A percentile compares a stretch with the other conserved stretches of the same genome.
Evolutionary conservation across 768 basidiomycete genomes (phyloP).

Genomic region (Mycena vulgaris): DNA sequence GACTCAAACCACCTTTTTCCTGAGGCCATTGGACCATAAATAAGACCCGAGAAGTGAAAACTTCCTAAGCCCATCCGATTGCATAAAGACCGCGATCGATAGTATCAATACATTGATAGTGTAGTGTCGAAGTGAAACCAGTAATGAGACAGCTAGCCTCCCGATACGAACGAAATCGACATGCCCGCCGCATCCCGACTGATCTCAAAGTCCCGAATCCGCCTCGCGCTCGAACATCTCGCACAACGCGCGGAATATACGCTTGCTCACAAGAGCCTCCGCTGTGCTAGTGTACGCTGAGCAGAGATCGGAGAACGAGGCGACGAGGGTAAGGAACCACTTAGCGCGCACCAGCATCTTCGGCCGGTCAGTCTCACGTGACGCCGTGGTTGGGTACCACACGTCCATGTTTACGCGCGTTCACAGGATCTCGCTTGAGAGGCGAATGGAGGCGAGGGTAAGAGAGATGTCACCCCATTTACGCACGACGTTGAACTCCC

Average conservation of each 20-base stretch:
- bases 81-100: too few species aligned
- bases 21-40: too few species aligned
- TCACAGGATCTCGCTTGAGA: constrained; percentile 9
- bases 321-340: too few species aligned
- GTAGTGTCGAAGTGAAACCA: too few species aligned
- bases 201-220: background rate
- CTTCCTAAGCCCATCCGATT: too few species aligned
- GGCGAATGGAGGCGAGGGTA: background rate
- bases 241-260: background rate
- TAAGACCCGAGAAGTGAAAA: too few species aligned
- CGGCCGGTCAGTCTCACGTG: background rate
- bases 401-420: background rate
- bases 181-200: background rate
- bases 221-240: background rate
- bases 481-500: constrained; percentile 11
- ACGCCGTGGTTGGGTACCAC: constrained; percentile 9
- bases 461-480: background rate
- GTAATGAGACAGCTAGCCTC: too few species aligned
- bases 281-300: background rate
- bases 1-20: too few species aligned
- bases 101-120: too few species aligned
- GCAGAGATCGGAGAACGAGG: background rate
- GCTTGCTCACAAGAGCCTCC: background rate
- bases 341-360: too few species aligned
- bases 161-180: too few species aligned